Evolutionary conservation across 2,329 filamentous ascomycete genomes (phyloP).

Genomic region (Sporothrix curviconia): DNA sequence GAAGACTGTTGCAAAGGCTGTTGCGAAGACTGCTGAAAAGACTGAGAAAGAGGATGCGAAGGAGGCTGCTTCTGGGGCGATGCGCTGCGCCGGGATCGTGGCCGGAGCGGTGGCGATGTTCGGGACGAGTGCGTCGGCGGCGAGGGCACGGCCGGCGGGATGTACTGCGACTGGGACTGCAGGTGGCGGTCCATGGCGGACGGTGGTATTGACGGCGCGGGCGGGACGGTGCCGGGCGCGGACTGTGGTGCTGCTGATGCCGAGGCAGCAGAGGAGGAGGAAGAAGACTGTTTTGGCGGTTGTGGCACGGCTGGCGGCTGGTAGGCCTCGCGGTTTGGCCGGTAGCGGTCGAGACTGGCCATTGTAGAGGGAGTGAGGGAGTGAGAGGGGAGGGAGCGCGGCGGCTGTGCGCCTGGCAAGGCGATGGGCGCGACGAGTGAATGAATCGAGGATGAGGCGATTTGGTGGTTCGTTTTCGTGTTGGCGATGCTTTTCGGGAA

Average conservation of each 20-base stretch:
- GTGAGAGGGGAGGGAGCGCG: not conserved
- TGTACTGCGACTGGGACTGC: constrained; percentile 25
- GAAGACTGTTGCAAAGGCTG: too few relatives aligned
- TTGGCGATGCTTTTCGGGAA: too few relatives aligned
- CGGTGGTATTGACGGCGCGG: not conserved
- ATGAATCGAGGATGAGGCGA: too few relatives aligned
- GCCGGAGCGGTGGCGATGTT: constrained; percentile 48
- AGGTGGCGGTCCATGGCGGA: constrained; percentile 35
- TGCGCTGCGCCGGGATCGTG: constrained; percentile 33
- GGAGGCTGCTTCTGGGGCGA: constrained; percentile 22
- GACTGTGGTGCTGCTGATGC: not conserved
- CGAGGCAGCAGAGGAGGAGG: too few relatives aligned
- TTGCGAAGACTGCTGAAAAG: too few relatives aligned
- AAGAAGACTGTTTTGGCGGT: constrained; percentile 19
- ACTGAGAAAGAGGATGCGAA: too few relatives aligned
- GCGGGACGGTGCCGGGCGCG: constrained; percentile 7
- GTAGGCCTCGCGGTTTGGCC: constrained; percentile 50
- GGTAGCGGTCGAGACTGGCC: constrained; percentile 56
- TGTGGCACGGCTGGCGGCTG: constrained; percentile 44
- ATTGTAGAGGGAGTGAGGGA: constrained; percentile 28
- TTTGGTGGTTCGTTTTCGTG: too few relatives aligned
- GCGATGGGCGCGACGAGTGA: too few relatives aligned
- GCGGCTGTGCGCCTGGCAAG: not conserved
- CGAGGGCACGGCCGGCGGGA: constrained; percentile 56
- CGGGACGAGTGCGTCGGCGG: constrained; percentile 51